Conservation (phyloP, 148 eudicot species). For the Gaultheria prostrata region DNA sequence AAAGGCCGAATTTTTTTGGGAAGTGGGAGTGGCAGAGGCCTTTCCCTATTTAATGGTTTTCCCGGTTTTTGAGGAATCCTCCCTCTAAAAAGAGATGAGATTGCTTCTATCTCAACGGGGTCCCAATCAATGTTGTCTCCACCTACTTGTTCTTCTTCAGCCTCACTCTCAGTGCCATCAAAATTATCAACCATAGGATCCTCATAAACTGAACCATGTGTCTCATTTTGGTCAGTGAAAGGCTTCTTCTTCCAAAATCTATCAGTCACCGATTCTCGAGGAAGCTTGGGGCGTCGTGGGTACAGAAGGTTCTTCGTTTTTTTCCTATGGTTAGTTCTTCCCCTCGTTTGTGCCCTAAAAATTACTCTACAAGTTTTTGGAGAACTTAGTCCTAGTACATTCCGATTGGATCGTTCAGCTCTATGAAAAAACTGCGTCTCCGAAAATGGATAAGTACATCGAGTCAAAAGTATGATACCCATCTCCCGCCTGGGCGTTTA, state of each 20-base stretch:
- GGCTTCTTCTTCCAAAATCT: constrained; percentile 27
- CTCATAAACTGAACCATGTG: constrained; percentile 17
- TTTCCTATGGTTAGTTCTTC: constrained; percentile 28
- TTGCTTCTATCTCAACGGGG: constrained; percentile 79
- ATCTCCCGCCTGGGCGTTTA: background rate
- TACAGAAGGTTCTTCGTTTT: constrained; percentile 46
- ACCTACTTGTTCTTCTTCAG: constrained; percentile 7
- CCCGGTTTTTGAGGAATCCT: constrained; percentile 91
- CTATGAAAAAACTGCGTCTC: background rate
- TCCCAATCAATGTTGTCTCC: constrained; percentile 46
- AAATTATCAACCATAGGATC: background rate
- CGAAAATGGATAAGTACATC: background rate
- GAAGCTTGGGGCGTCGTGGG: constrained; percentile 59
- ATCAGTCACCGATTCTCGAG: constrained; percentile 38
- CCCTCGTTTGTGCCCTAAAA: constrained; percentile 16
- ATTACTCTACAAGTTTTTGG: background rate
- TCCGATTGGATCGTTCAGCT: background rate
- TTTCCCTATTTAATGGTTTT: constrained; percentile 48
- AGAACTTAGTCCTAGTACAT: background rate
- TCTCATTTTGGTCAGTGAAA: constrained; percentile 21
- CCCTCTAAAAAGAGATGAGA: constrained; percentile 80
- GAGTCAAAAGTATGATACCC: constrained; percentile 9
- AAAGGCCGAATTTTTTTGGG: constrained; percentile 78
- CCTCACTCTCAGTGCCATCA: constrained; percentile 1
- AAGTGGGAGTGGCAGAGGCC: constrained; percentile 85